Conservation (phyloP, 352 stramenopile genomes). For the Pythium aristosporum region DNA sequence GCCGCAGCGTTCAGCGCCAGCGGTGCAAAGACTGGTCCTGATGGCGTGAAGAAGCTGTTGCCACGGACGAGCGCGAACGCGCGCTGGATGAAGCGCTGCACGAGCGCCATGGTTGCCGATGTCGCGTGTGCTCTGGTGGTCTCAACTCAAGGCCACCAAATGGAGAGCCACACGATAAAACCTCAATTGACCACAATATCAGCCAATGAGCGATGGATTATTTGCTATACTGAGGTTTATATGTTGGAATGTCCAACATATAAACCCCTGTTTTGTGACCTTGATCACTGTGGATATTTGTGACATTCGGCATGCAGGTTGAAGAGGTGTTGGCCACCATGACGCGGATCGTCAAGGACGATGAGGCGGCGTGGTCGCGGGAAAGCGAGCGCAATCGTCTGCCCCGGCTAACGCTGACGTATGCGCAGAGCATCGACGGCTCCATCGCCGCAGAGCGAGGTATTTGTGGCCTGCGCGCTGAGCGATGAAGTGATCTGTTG, state of each 20-base stretch:
- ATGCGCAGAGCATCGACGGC: constrained; percentile 89
- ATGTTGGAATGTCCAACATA: constrained; percentile 11
- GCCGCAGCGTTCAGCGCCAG: constrained; percentile 36
- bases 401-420: constrained; percentile 82
- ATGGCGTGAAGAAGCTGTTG: constrained; percentile 47
- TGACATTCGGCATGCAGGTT: constrained; percentile 24
- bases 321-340: constrained; percentile 32
- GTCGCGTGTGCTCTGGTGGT: constrained; percentile 4
- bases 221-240: constrained; percentile 11
- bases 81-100: constrained; percentile 71
- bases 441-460: constrained; percentile 69
- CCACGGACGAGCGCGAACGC: constrained; percentile 55
- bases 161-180: constrained; percentile 5
- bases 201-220: background rate
- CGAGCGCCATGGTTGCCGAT: constrained; percentile 44
- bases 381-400: constrained; percentile 7
- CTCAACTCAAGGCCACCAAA: constrained; percentile 27
- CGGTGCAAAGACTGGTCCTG: constrained; percentile 31
- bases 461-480: background rate
- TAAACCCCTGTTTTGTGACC: constrained; percentile 8
- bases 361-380: constrained; percentile 27
- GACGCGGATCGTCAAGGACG: constrained; percentile 29
- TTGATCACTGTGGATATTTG: background rate
- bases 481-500: background rate
- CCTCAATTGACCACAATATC: constrained; percentile 11